phyloP scores from a whole-genome alignment of 176 grass and related monocot species.

The Zea mays region Zm-B73-REFERENCE-NAM-5.0 NC_050100.1:76556001-76556500 shows the following conservation, averaged over 20 bases:
- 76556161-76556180: slow-evolving; percentile 83
- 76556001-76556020: slow-evolving; percentile 58
- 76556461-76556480: not conserved
- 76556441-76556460: slow-evolving; percentile 9
- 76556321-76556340: slow-evolving; percentile 60
- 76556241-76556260: not conserved
- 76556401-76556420: slow-evolving; percentile 69
- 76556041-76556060: not conserved
- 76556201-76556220: slow-evolving; percentile 35
- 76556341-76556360: slow-evolving; percentile 83
- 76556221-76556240: too few species aligned
- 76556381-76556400: slow-evolving; percentile 68
- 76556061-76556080: not conserved
- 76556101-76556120: not conserved
- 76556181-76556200: slow-evolving; percentile 61
- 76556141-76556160: slow-evolving; percentile 77
- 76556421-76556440: not conserved
- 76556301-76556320: not conserved
- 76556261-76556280: not conserved
- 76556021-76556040: slow-evolving; percentile 35
- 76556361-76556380: slow-evolving; percentile 64
- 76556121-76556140: not conserved
- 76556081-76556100: not conserved
- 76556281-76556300: not conserved
- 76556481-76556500: not conserved